Evolutionary conservation across 257 asterid species (phyloP), one percentile per base, ranked within the genome.

Genomic region (Henckelia pumila): DNA sequence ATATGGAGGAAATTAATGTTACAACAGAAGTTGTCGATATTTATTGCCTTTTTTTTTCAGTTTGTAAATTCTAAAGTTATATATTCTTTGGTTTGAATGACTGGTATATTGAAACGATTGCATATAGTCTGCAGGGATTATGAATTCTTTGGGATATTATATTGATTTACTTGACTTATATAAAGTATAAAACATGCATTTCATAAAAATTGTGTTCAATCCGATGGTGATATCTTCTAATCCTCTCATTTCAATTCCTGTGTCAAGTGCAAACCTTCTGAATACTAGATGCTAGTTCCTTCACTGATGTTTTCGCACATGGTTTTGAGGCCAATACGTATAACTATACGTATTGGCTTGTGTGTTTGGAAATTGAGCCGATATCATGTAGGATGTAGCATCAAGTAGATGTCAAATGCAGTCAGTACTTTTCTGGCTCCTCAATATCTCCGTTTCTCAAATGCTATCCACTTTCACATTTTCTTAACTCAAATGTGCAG

Each of bases 31-130:
- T 47, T 66, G 75, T 55, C 30, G 24, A 69, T 62, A 32, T 61
- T 5, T 37, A 52, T 55, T 64, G 23, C 28, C 37, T 37, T 60
- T 30, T 52, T 26, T 30, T 52, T 26, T 33, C 29, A 24, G 58
- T 55, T 44, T 69, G 63, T 79, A 73, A 76, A 67, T 69, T 73
- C 68, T 75, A 66, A 32, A 61, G 25, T 58, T 74, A 24, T 74
- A 24, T 19, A 30, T 73, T 64, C 65, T 55, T 61, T 35, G 29
- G 55, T 56, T 64, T 59, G 8, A 47, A 53, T 64, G 69, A 56
- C n/a, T 67, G 63, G 21, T 67, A 68, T 63, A 63, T 73, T 25
- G 37, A 28, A 21, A 56, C 17, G 29, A 1, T 53, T 25, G 59
- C 50, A n/a, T 40, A 40, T 40, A 40, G 5, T 13, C 6, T 40